Evolutionary conservation across 768 basidiomycete genomes (phyloP).

Genomic region (Suillus fuscotomentosus): DNA sequence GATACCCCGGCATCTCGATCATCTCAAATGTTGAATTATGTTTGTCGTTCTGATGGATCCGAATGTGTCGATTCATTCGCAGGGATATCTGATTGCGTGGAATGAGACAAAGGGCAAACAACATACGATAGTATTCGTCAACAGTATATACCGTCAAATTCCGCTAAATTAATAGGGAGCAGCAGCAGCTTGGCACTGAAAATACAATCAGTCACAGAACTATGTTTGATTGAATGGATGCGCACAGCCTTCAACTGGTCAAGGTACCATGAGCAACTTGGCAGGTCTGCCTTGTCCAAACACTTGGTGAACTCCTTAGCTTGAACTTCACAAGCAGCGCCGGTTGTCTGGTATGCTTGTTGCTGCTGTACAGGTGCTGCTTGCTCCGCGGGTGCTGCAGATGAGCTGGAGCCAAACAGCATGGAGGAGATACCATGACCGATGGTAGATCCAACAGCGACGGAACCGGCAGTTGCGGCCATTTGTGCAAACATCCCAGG

Average conservation of each 20-base stretch:
- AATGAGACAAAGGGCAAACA: background rate
- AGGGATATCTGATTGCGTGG: background rate
- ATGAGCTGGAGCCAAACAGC: constrained; percentile 76
- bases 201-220: constrained; percentile 9
- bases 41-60: too few species aligned
- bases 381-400: constrained; percentile 43
- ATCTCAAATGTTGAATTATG: background rate
- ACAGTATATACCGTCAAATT: background rate
- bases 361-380: constrained; percentile 47
- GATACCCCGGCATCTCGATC: too few species aligned
- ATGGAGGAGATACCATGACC: constrained; percentile 89
- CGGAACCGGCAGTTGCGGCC: constrained; percentile 89
- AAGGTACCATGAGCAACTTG: constrained; percentile 82
- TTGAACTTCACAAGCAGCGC: constrained; percentile 68
- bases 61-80: background rate
- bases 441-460: constrained; percentile 83
- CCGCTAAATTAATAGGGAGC: constrained; percentile 43
- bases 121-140: background rate
- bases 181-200: constrained; percentile 75
- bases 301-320: constrained; percentile 89
- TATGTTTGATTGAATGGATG: constrained; percentile 14
- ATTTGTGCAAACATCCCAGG: constrained; percentile 82
- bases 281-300: constrained; percentile 76
- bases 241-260: constrained; percentile 86
- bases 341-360: constrained; percentile 42